Percentiles rank a stretch among this genome's conserved stretches.
These are phyloP conservation scores for Didymella segeticola DNA, from an alignment of 2,329 filamentous ascomycete species.

Conservation along the genomic window DNA sequence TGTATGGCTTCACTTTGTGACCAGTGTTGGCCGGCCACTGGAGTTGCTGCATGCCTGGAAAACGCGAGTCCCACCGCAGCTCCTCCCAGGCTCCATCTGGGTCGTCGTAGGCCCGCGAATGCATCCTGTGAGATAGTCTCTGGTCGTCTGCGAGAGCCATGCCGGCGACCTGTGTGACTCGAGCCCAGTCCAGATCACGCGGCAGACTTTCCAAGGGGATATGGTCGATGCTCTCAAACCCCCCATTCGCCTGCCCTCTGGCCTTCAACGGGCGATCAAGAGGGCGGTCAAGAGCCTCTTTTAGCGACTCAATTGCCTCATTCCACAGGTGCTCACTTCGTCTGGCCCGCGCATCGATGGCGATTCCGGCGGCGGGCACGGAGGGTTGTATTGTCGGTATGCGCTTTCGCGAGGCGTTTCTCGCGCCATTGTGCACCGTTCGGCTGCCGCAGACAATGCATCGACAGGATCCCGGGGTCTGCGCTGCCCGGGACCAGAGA, in stretches of 20 bases:
- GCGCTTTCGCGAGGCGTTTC: conserved; percentile 60
- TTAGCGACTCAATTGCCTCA: conserved; percentile 57
- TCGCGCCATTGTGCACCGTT: conserved; percentile 58
- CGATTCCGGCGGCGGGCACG: conserved; percentile 69
- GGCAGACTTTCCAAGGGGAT: conserved; percentile 22
- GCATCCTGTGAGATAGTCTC: conserved; percentile 21
- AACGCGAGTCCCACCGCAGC: conserved; percentile 38
- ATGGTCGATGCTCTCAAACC: neutral
- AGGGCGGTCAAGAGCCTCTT: conserved; percentile 49
- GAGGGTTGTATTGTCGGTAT: conserved; percentile 69
- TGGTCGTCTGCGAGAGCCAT: conserved; percentile 37
- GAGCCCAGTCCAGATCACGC: conserved; percentile 32
- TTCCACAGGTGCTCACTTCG: conserved; percentile 67
- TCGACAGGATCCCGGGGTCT: conserved; percentile 66
- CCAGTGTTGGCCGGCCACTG: conserved; percentile 54
- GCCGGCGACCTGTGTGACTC: conserved; percentile 24
- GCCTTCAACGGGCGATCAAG: neutral
- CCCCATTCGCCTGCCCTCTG: neutral
- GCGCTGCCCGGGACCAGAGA: conserved; percentile 71
- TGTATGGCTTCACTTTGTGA: conserved; percentile 30
- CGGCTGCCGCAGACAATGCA: conserved; percentile 67
- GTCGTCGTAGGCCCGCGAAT: conserved; percentile 19
- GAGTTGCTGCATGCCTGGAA: conserved; percentile 31
- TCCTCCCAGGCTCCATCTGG: conserved; percentile 33
- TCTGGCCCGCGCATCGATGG: conserved; percentile 68